These are phyloP conservation scores for Cucumis hystrix DNA, from an alignment of 306 rosid genomes.

Conservation along the genomic window DNA sequence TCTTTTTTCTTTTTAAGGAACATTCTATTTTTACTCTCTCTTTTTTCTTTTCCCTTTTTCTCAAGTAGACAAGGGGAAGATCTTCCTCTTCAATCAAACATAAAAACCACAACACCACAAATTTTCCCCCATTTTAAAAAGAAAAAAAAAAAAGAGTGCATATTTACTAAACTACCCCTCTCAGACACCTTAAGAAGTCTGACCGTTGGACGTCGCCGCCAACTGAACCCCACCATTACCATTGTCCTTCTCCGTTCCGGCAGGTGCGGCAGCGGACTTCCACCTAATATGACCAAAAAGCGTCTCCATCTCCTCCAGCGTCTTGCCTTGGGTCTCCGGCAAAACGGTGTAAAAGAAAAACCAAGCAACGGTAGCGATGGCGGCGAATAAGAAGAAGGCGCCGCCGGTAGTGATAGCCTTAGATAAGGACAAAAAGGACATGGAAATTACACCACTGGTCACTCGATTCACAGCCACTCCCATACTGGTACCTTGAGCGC, in stretches of 20 bases:
- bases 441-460: constrained; percentile 38
- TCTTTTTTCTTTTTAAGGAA: background rate
- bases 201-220: constrained; percentile 5
- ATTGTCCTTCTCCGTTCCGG: background rate
- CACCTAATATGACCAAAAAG: constrained; percentile 28
- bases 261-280: background rate
- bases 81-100: background rate
- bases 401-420: constrained; percentile 43
- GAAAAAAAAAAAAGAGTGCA: background rate
- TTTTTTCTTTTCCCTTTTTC: background rate
- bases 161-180: constrained; percentile 8
- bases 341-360: constrained; percentile 31
- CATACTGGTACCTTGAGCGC: constrained; percentile 46
- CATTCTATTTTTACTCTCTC: no score
- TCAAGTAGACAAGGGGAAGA: background rate
- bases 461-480: constrained; percentile 42
- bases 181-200: background rate
- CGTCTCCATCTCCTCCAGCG: constrained; percentile 53
- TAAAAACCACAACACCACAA: background rate
- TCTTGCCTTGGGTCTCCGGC: constrained; percentile 51
- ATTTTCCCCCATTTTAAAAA: background rate
- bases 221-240: constrained; percentile 10
- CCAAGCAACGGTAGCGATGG: constrained; percentile 19
- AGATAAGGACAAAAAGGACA: constrained; percentile 34
- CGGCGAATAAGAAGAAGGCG: constrained; percentile 36